Conservation (phyloP, 2,329 filamentous ascomycete genomes). For the Aspergillus eucalypticola region DNA sequence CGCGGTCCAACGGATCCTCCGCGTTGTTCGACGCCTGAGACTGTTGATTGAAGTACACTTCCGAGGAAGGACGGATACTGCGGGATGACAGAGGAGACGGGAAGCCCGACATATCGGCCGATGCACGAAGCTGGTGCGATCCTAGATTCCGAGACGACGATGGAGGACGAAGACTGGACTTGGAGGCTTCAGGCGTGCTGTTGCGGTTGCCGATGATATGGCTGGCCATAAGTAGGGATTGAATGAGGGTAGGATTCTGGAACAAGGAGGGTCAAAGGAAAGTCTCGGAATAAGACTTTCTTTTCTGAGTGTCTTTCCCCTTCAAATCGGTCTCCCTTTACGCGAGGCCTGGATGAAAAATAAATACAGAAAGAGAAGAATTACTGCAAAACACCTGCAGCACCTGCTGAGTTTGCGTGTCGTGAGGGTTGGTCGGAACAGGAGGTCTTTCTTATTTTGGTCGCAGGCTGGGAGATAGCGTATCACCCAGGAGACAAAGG, state of each 20-base stretch:
- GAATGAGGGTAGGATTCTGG: conserved; percentile 12
- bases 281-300: background rate
- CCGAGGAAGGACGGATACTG: conserved; percentile 86
- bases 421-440: conserved; percentile 13
- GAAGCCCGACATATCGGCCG: conserved; percentile 91
- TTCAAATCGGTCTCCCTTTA: conserved; percentile 13
- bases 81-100: conserved; percentile 70
- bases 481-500: conserved; percentile 14
- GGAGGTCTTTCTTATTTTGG: conserved; percentile 6
- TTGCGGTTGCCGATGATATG: conserved; percentile 82
- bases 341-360: conserved; percentile 27
- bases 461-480: background rate
- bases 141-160: conserved; percentile 77
- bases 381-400: conserved; percentile 68
- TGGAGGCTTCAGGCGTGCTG: conserved; percentile 90
- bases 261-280: background rate
- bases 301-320: conserved; percentile 10
- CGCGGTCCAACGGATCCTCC: conserved; percentile 88
- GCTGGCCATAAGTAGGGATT: conserved; percentile 55
- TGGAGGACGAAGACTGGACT: conserved; percentile 77
- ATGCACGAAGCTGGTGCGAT: conserved; percentile 85
- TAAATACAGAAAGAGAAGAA: conserved; percentile 42
- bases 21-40: conserved; percentile 65
- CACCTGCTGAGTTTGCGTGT: conserved; percentile 66
- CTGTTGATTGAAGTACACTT: conserved; percentile 83